These are phyloP conservation scores for Rosa multiflora DNA, from an alignment of 306 rosid genomes.

Conservation along the genomic window DNA sequence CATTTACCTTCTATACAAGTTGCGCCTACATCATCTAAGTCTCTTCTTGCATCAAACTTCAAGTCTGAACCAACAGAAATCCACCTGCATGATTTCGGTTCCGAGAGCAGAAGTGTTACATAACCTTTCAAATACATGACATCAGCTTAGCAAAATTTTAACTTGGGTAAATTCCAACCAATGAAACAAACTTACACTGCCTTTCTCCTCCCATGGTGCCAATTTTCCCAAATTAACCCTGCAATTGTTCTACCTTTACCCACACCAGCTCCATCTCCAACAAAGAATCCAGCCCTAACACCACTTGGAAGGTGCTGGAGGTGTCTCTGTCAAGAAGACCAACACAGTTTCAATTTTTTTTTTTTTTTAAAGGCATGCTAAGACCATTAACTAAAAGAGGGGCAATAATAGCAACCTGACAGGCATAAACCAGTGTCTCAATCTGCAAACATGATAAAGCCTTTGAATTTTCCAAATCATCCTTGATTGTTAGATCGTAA, in stretches of 20 bases:
- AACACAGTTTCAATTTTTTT: constrained; percentile 34
- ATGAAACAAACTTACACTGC: constrained; percentile 66
- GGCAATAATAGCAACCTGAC: constrained; percentile 76
- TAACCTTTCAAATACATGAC: constrained; percentile 18
- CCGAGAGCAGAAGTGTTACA: constrained; percentile 38
- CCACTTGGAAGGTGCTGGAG: constrained; percentile 74
- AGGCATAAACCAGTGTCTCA: constrained; percentile 94
- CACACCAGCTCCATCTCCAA: constrained; percentile 99
- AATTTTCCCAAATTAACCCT: constrained; percentile 95
- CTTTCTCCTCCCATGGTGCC: constrained; percentile 81
- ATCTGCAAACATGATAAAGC: constrained; percentile 95
- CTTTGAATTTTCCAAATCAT: constrained; percentile 59
- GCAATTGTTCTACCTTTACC: constrained; percentile 99
- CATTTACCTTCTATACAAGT: constrained; percentile 60
- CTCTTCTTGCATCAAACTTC: constrained; percentile 98
- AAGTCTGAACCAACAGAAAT: constrained; percentile 99
- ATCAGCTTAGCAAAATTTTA: neutral
- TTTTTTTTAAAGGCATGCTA: constrained; percentile 22
- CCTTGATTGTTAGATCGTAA: constrained; percentile 69
- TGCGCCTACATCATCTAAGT: constrained; percentile 93
- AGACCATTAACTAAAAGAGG: constrained; percentile 22
- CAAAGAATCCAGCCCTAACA: constrained; percentile 84
- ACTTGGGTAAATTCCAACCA: neutral
- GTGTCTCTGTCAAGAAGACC: constrained; percentile 76
- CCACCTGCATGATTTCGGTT: constrained; percentile 75